These are phyloP conservation scores for Neocatenulostroma microsporum DNA, from an alignment of 2,329 filamentous ascomycete species.

Conservation along the genomic window DNA sequence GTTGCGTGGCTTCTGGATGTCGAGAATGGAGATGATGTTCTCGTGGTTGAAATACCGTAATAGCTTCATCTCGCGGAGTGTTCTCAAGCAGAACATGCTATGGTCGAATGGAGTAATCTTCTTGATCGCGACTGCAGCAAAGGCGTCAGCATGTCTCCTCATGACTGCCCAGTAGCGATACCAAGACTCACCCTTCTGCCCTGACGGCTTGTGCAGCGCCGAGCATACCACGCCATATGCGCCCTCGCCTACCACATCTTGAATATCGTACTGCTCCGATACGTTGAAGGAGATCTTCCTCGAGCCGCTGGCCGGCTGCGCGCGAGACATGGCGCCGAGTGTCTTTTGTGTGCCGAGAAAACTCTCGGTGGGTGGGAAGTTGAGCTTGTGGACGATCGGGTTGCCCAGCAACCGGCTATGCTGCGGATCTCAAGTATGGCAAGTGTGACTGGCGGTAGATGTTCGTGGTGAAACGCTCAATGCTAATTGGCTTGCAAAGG, in stretches of 20 bases:
- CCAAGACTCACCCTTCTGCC: too few species aligned
- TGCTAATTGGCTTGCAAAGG: too few species aligned
- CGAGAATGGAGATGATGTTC: constrained; percentile 98
- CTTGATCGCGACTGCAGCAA: constrained; percentile 99
- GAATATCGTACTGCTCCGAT: constrained; percentile 98
- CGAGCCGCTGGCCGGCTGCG: constrained; percentile 42
- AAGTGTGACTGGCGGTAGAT: too few species aligned
- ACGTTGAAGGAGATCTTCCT: constrained; percentile 99
- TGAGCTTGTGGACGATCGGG: background rate
- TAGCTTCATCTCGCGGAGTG: constrained; percentile 97
- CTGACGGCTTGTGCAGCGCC: constrained; percentile 93
- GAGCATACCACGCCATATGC: constrained; percentile 98
- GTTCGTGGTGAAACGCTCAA: too few species aligned
- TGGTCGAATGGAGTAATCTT: constrained; percentile 88
- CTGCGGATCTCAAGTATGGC: too few species aligned
- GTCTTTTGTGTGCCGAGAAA: background rate
- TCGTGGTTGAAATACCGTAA: constrained; percentile 99
- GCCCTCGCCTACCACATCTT: constrained; percentile 97
- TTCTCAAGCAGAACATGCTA: constrained; percentile 71
- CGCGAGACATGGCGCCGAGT: constrained; percentile 12
- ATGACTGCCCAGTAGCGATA: too few species aligned
- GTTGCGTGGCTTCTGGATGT: constrained; percentile 95
- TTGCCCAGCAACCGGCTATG: background rate
- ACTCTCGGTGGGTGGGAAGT: background rate
- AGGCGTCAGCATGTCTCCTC: too few species aligned